Conservation (phyloP, 1,284 basidiomycete species). For the Trichosporon coremiiforme region DNA sequence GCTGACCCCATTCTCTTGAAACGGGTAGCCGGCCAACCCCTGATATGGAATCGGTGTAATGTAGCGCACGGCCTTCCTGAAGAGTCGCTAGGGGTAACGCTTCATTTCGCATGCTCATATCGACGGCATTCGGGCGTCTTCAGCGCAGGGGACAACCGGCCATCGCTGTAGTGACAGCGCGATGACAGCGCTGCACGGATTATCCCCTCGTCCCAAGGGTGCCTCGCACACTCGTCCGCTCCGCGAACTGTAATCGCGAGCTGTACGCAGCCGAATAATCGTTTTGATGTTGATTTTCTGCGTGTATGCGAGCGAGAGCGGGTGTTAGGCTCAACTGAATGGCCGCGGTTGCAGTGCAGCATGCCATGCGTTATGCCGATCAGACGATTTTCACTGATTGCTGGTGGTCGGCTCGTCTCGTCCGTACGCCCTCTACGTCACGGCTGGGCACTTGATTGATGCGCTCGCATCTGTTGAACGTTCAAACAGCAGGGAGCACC, state of each 20-base stretch:
- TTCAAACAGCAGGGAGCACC: background rate
- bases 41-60: conserved; percentile 2
- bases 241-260: background rate
- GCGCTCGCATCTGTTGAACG: background rate
- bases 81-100: background rate
- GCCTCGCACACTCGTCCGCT: too few relatives aligned
- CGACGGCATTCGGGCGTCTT: background rate
- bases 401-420: background rate
- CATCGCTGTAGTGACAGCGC: background rate
- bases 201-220: background rate
- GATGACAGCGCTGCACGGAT: background rate
- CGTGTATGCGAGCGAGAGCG: background rate
- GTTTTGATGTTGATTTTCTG: conserved; percentile 15
- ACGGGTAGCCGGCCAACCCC: background rate
- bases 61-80: background rate
- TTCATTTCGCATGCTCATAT: background rate
- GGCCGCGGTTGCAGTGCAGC: background rate
- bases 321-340: conserved; percentile 5
- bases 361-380: background rate
- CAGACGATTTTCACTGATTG: conserved; percentile 4
- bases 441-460: conserved; percentile 7
- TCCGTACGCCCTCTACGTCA: conserved; percentile 1
- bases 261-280: background rate
- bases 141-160: background rate
- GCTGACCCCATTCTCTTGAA: background rate